A percentile compares a stretch with the other conserved stretches of the same genome.
phyloP scores from a whole-genome alignment of 345 rosid species.

The Limnanthes douglasii region DNA sequence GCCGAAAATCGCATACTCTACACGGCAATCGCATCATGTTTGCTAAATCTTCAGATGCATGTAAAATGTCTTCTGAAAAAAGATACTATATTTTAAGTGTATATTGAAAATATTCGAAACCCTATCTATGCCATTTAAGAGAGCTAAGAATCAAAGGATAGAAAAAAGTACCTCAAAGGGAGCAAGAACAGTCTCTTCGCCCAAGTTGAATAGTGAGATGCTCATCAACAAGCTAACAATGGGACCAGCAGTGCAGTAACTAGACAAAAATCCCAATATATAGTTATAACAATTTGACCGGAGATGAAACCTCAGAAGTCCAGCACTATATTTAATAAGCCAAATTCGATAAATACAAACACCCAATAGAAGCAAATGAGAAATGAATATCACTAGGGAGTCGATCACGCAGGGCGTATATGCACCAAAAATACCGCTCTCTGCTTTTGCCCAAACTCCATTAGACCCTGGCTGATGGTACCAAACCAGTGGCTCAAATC shows the following conservation, averaged over 20 bases:
- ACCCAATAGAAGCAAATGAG: slow-evolving; percentile 54
- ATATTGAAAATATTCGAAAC: too few relatives aligned
- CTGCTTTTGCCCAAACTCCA: slow-evolving; percentile 49
- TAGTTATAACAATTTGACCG: slow-evolving; percentile 47
- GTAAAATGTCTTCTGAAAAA: too few relatives aligned
- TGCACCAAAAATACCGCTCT: slow-evolving; percentile 51
- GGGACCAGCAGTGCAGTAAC: slow-evolving; percentile 59
- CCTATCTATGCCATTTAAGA: too few relatives aligned
- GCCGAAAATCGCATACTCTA: too few relatives aligned
- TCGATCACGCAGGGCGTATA: slow-evolving; percentile 70
- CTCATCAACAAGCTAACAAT: slow-evolving; percentile 55
- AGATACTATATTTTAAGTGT: too few relatives aligned
- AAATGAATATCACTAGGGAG: slow-evolving; percentile 42
- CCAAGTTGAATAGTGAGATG: slow-evolving; percentile 42
- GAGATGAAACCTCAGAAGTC: slow-evolving; percentile 45
- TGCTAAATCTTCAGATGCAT: too few relatives aligned
- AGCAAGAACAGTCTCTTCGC: slow-evolving; percentile 39
- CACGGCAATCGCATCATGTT: too few relatives aligned
- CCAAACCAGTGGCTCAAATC: slow-evolving; percentile 49
- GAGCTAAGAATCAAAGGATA: too few relatives aligned
- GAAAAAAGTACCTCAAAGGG: slow-evolving; percentile 99
- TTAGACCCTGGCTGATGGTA: slow-evolving; percentile 55
- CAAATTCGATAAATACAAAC: slow-evolving; percentile 60
- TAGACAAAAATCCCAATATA: slow-evolving; percentile 46
- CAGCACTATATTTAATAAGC: slow-evolving; percentile 34